Conservation (phyloP, 202 grass and related monocot genomes). For the Brachypodium distachyon region DNA sequence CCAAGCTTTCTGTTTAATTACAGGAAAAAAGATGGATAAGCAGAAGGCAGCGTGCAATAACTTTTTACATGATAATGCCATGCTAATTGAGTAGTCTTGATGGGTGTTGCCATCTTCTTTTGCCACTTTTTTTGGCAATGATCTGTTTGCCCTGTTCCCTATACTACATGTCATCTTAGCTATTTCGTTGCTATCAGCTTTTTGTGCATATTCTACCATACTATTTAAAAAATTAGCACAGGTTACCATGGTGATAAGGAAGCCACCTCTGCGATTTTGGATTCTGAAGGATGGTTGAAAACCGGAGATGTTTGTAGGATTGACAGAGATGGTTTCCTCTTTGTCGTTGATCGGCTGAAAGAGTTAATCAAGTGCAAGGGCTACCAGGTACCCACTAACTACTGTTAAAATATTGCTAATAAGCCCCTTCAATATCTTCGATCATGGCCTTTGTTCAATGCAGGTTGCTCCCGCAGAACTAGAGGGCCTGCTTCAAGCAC, state of each 20-base stretch:
- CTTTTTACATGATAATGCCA: not conserved
- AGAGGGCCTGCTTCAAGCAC: conserved; percentile 50
- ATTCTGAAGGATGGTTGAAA: conserved; percentile 62
- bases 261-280: conserved; percentile 33
- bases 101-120: not conserved
- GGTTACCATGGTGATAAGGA: conserved; percentile 50
- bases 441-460: not conserved
- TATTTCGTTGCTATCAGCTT: not conserved
- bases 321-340: conserved; percentile 49
- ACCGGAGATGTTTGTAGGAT: conserved; percentile 62
- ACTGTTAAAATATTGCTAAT: not conserved
- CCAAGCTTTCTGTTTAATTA: not conserved
- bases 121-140: not conserved
- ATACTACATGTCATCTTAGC: too few species aligned
- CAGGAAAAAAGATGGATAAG: not conserved
- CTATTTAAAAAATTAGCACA: conserved; percentile 6
- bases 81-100: not conserved
- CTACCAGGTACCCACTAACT: conserved; percentile 58
- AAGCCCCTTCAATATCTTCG: not conserved
- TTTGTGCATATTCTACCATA: not conserved
- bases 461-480: conserved; percentile 59
- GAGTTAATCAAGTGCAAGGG: conserved; percentile 74
- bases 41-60: not conserved
- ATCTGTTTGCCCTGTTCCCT: too few species aligned
- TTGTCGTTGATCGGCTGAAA: conserved; percentile 46